Base-by-base conservation (phyloP, 176 grass and related monocot species). In the Aegilops longissima region DNA sequence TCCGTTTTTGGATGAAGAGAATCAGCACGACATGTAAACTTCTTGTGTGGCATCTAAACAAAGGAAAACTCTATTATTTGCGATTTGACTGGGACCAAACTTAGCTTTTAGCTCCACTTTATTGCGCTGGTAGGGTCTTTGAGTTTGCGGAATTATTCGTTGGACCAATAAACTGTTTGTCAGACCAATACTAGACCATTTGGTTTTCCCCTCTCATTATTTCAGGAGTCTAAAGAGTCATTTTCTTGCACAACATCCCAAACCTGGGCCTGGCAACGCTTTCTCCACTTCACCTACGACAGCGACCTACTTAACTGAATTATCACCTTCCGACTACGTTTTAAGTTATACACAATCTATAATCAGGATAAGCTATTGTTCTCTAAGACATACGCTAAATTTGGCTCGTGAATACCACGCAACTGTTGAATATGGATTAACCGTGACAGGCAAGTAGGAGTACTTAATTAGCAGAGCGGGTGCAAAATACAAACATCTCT, bases 201-300 rank as follows among this genome's bases (percentile, higher is more conserved):
- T 61, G 2, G 10, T 16, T 25, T 54, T 23, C 12, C 82, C 18
- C 0, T 27, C 24, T 34, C 23, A 11, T 85, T 74, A 17, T 63
- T 76, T 82, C 27, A 86, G 45, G 78, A 86, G 70, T 82, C 27
- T 21, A 29, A 29, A 65, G 66, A 67, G 63, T 78, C 79, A 6
- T 86, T 62, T 69, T 63, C 78, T 70, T 59, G 17, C 66, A 45
- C 23, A 42, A 40, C 56, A 2, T 61, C 34, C 25, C 23, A 33
- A 65, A 34, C 76, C 76, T 74, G 31, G 72, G 6, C 76, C 67
- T 66, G 33, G 66, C 51, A 2, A 31, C 63, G 36, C 24, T n/a
- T n/a, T 67, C 39, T 13, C 39, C 21, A 73, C 62, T 49, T 69
- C 49, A 35, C 47, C 70, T 20, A 36, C 1, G 83, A 86, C 62